Evolutionary conservation across 352 stramenopile species (phyloP).

Genomic region (Lagenidium sp.): DNA sequence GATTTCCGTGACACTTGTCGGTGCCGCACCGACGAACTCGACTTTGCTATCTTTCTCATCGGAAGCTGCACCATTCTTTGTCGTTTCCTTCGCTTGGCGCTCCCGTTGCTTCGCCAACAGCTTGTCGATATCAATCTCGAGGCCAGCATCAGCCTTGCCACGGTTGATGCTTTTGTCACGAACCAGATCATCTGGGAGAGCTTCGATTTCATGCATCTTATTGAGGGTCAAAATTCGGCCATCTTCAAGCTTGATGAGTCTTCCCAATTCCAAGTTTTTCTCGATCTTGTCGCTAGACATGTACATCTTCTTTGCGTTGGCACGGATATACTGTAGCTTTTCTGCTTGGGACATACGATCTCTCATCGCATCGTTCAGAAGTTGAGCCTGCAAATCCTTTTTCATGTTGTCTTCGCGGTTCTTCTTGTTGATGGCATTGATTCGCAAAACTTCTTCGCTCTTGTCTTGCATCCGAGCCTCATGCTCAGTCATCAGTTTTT

Average conservation of each 20-base stretch:
- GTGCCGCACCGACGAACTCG: conserved; percentile 49
- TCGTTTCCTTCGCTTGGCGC: conserved; percentile 33
- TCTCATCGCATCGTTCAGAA: conserved; percentile 62
- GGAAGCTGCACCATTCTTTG: conserved; percentile 16
- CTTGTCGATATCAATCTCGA: conserved; percentile 72
- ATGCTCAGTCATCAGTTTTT: conserved; percentile 54
- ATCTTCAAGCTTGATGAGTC: conserved; percentile 58
- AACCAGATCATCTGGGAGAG: conserved; percentile 67
- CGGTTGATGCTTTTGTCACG: conserved; percentile 28
- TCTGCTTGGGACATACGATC: conserved; percentile 80
- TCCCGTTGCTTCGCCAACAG: conserved; percentile 65
- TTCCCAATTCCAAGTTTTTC: conserved; percentile 68
- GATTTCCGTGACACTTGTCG: conserved; percentile 57
- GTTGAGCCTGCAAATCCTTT: conserved; percentile 68
- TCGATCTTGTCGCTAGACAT: conserved; percentile 76
- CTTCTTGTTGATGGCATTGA: conserved; percentile 80
- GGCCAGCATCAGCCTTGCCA: conserved; percentile 13
- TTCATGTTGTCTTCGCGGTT: conserved; percentile 78
- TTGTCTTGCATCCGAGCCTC: conserved; percentile 66
- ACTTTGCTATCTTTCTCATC: conserved; percentile 32
- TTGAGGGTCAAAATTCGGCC: conserved; percentile 81
- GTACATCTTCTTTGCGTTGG: conserved; percentile 81
- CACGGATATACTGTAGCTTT: conserved; percentile 74
- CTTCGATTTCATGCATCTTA: conserved; percentile 77
- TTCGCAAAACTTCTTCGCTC: conserved; percentile 71